Evolutionary conservation across 768 basidiomycete species (phyloP), one percentile per base, ranked within the genome.

Genomic region (Obba rivulosa): DNA sequence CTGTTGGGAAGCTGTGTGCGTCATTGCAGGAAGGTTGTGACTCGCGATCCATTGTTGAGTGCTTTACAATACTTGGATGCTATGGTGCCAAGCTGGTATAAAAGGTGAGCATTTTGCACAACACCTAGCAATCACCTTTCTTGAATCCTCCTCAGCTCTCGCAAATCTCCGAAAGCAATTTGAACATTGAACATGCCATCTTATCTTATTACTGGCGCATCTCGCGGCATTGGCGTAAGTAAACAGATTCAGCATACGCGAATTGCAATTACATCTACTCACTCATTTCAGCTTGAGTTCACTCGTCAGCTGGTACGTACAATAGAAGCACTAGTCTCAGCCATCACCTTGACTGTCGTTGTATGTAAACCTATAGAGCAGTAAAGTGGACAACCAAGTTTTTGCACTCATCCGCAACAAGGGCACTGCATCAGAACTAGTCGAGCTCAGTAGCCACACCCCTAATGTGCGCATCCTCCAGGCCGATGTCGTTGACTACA

Each of bases 401-500:
- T 56, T 60, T 42, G 62, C 56, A 3, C 16, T 58, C n/a, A 54
- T 58, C n/a, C 56, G 62, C 13, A 54, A 55, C 47, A 41, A 37
- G 11, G 34, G 13, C 16, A 45, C 14, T 2, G 36, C 62, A 2
- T 28, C 24, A 3, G 49, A 57, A 11, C 49, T 58, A 5, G 16
- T 34, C 3, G 34, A 20, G 22, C 35, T 56, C 1, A 34, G 48
- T 13, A 34, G 39, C 7, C 31, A 25, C 13, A 43, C 41, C 17
- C 21, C 42, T 5, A 69, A 70, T 41, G 50, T 75, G 5, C 60
- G 65, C 42, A 43, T 70, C 9, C 16, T 74, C 21, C 50, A 68
- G 49, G 66, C 64, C 3, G 71, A 75, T 49, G 60, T 75, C 20
- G 66, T 61, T 2, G 58, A 69, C 43, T 43, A 40, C 25, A 25